These are phyloP conservation scores for Flammula alnicola DNA, from an alignment of 1,284 basidiomycete genomes.

Conservation along the genomic window DNA sequence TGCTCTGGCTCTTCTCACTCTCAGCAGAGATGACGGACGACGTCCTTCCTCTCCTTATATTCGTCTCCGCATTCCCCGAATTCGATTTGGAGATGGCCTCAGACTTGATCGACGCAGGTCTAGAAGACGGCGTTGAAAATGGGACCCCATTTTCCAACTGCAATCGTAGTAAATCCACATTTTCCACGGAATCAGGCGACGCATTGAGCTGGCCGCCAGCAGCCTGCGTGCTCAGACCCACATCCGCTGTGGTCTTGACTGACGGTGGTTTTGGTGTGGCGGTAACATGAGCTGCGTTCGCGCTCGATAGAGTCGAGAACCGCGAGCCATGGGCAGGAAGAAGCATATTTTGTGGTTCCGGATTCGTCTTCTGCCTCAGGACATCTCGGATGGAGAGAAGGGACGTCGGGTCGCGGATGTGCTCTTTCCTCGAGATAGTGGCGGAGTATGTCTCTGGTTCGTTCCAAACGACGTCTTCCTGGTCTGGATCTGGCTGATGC, in stretches of 20 bases:
- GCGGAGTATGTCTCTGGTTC: conserved; percentile 64
- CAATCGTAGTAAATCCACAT: conserved; percentile 49
- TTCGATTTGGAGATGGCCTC: conserved; percentile 8
- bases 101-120: conserved; percentile 26
- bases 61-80: conserved; percentile 7
- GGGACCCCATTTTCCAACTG: conserved; percentile 41
- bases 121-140: conserved; percentile 20
- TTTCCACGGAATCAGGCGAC: conserved; percentile 34
- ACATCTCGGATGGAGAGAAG: conserved; percentile 65
- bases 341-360: conserved; percentile 25
- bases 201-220: conserved; percentile 49
- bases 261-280: conserved; percentile 30
- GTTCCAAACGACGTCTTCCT: conserved; percentile 61
- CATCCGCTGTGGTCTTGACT: conserved; percentile 64
- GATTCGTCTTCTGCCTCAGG: conserved; percentile 51
- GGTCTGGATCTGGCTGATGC: conserved; percentile 57
- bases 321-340: conserved; percentile 31
- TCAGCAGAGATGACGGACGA: conserved; percentile 44
- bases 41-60: conserved; percentile 42
- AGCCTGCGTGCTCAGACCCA: conserved; percentile 54
- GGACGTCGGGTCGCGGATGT: conserved; percentile 60
- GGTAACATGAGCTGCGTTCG: conserved; percentile 16
- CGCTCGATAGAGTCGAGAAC: conserved; percentile 27
- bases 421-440: conserved; percentile 63
- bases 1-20: conserved; percentile 45